phyloP scores from a whole-genome alignment of 1,284 basidiomycete species.

The Phylloboletellus chloephorus region DNA sequence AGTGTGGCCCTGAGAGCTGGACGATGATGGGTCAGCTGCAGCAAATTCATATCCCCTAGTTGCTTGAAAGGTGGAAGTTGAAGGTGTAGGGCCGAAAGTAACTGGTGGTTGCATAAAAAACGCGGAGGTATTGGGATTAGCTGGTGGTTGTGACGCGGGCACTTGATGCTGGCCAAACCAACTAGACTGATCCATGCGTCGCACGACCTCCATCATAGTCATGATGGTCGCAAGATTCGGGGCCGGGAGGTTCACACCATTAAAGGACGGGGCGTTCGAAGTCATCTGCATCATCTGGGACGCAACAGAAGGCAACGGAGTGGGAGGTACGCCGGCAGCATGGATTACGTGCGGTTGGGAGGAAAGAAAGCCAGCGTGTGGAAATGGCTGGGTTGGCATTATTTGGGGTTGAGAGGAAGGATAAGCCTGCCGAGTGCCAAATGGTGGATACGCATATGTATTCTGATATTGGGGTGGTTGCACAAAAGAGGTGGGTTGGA shows the following conservation, averaged over 20 bases:
- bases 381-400: constrained; percentile 17
- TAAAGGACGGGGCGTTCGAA: constrained; percentile 7
- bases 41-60: constrained; percentile 2
- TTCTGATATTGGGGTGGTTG: constrained; percentile 23
- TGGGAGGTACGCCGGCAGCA: constrained; percentile 11
- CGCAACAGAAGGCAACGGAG: constrained; percentile 15
- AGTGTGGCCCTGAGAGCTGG: constrained; percentile 7
- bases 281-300: constrained; percentile 14
- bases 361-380: constrained; percentile 16
- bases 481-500: constrained; percentile 10
- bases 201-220: constrained; percentile 33
- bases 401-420: constrained; percentile 18
- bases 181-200: constrained; percentile 27
- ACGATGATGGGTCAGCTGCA: background rate
- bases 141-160: constrained; percentile 15
- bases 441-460: constrained; percentile 12
- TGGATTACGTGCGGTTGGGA: constrained; percentile 17
- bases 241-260: constrained; percentile 17
- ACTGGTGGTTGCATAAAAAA: constrained; percentile 9
- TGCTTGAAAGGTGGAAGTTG: constrained; percentile 4
- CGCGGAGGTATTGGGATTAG: constrained; percentile 3
- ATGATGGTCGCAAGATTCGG: constrained; percentile 27
- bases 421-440: constrained; percentile 16
- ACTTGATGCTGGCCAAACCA: constrained; percentile 20
- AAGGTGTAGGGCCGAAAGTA: constrained; percentile 6